Evolutionary conservation across 2,329 filamentous ascomycete species (phyloP).

Genomic region (Penicillium sp.): DNA sequence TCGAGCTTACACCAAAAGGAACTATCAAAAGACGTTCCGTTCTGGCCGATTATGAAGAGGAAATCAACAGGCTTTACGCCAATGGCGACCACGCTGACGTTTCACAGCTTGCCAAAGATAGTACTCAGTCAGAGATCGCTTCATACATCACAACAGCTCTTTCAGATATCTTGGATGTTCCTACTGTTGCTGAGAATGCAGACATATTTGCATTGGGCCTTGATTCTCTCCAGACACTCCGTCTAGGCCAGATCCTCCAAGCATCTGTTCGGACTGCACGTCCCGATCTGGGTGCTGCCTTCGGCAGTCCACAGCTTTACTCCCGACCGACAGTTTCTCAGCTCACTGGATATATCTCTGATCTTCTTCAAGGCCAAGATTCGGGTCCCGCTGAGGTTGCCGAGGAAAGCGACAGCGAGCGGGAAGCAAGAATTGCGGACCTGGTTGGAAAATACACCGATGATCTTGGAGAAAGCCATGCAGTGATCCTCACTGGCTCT

Average conservation of each 20-base stretch:
- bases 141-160: not conserved
- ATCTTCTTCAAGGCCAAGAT: slow-evolving; percentile 6
- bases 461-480: not conserved
- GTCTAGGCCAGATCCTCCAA: slow-evolving; percentile 6
- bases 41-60: slow-evolving; percentile 7
- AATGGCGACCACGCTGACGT: not conserved
- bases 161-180: not conserved
- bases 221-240: slow-evolving; percentile 14
- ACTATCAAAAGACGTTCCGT: slow-evolving; percentile 7
- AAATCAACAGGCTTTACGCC: slow-evolving; percentile 10
- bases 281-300: slow-evolving; percentile 1
- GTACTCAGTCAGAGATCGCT: not conserved
- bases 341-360: slow-evolving; percentile 6
- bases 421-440: slow-evolving; percentile 4
- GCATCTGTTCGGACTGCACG: slow-evolving; percentile 5
- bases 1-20: slow-evolving; percentile 48
- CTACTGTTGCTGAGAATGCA: slow-evolving; percentile 1
- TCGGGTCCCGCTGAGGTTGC: not conserved
- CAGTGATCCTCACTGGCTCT: slow-evolving; percentile 20
- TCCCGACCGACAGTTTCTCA: slow-evolving; percentile 11
- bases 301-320: slow-evolving; percentile 6
- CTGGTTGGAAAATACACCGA: slow-evolving; percentile 5
- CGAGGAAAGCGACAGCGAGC: slow-evolving; percentile 8
- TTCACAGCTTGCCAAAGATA: not conserved
- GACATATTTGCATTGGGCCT: slow-evolving; percentile 16